A percentile compares a stretch with the other conserved stretches of the same genome.
Evolutionary conservation across 2,329 filamentous ascomycete genomes (phyloP).

Genomic region (Diplodia intermedia): DNA sequence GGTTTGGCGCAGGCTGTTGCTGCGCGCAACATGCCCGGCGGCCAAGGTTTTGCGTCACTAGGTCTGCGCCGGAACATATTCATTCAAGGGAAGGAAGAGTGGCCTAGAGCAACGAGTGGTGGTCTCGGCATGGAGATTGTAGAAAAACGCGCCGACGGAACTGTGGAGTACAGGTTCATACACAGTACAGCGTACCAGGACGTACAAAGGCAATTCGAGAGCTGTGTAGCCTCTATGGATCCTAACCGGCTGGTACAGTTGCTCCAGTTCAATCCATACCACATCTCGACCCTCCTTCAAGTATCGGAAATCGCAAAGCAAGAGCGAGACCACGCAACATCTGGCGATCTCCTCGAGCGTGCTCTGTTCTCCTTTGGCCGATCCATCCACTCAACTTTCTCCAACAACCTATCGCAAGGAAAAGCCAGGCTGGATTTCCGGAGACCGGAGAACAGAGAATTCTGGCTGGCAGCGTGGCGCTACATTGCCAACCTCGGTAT

Average conservation of each 20-base stretch:
- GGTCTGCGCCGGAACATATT: slow-evolving; percentile 81
- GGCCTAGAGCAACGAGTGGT: slow-evolving; percentile 79
- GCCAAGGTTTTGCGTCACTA: slow-evolving; percentile 71
- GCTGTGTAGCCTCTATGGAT: slow-evolving; percentile 81
- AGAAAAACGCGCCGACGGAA: slow-evolving; percentile 62
- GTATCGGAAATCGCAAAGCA: slow-evolving; percentile 92
- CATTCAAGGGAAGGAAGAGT: slow-evolving; percentile 84
- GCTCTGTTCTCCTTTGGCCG: slow-evolving; percentile 94
- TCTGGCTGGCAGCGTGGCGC: slow-evolving; percentile 88
- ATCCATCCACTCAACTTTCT: slow-evolving; percentile 82
- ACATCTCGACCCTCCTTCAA: slow-evolving; percentile 91
- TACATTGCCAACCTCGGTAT: slow-evolving; percentile 85
- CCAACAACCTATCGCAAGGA: slow-evolving; percentile 75
- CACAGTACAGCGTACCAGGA: slow-evolving; percentile 77
- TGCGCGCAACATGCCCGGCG: slow-evolving; percentile 63
- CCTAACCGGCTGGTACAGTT: slow-evolving; percentile 81
- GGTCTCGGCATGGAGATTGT: slow-evolving; percentile 82
- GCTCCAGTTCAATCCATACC: slow-evolving; percentile 79
- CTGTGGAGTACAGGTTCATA: slow-evolving; percentile 76
- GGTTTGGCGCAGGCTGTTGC: slow-evolving; percentile 66
- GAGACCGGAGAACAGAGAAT: slow-evolving; percentile 85
- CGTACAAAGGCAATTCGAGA: slow-evolving; percentile 77
- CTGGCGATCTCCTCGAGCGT: slow-evolving; percentile 86
- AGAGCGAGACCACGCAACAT: slow-evolving; percentile 84
- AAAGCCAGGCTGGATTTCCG: slow-evolving; percentile 81